Evolutionary conservation across 345 rosid genomes (phyloP).

Genomic region (Turnera subulata): DNA sequence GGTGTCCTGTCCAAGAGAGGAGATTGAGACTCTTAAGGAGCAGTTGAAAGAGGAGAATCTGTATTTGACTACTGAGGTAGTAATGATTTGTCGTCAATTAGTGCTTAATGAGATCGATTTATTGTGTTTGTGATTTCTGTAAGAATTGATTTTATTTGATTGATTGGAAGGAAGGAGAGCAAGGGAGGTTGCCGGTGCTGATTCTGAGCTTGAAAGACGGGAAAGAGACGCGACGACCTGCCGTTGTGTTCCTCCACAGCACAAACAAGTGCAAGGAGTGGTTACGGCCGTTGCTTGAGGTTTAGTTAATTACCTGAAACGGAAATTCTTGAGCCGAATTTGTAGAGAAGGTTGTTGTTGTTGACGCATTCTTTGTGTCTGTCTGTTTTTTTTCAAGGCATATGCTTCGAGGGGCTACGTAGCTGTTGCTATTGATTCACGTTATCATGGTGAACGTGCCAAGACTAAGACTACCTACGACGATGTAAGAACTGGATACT

Average conservation of each 20-base stretch:
- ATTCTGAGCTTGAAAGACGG: constrained; percentile 55
- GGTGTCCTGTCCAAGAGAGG: constrained; percentile 65
- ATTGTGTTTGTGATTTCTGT: too few relatives aligned
- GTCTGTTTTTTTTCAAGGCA: not conserved
- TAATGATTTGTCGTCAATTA: not conserved
- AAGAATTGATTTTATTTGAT: too few relatives aligned
- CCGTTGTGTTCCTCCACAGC: constrained; percentile 84
- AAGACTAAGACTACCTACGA: constrained; percentile 49
- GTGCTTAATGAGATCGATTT: not conserved
- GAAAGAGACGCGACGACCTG: constrained; percentile 50
- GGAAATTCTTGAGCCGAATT: not conserved
- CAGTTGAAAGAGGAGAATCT: constrained; percentile 66
- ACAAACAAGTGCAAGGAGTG: constrained; percentile 75
- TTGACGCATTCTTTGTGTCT: not conserved
- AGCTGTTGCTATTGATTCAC: constrained; percentile 78
- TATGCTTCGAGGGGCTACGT: constrained; percentile 84
- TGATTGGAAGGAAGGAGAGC: constrained; percentile 53
- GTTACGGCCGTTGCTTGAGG: constrained; percentile 90
- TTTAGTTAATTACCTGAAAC: constrained; percentile 6
- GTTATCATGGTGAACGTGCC: constrained; percentile 92
- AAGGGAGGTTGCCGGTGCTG: constrained; percentile 67
- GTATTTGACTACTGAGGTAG: constrained; percentile 76
- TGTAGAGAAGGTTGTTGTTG: not conserved
- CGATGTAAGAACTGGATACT: constrained; percentile 39
- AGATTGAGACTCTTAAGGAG: constrained; percentile 44